Evolutionary conservation across 2,329 filamentous ascomycete species (phyloP).

Genomic region (Colletotrichum graminicola): DNA sequence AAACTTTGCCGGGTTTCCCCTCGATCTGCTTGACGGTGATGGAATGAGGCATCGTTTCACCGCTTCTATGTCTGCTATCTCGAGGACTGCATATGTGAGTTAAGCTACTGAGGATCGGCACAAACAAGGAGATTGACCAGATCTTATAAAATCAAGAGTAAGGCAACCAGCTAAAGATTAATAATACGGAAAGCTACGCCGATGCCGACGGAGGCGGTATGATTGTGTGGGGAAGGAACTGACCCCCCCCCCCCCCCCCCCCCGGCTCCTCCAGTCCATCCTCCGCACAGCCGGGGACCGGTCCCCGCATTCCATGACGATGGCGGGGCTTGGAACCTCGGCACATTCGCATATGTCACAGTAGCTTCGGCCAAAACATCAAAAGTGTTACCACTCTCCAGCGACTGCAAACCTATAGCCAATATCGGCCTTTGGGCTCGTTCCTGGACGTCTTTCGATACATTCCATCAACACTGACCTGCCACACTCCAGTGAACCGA

Average conservation of each 20-base stretch:
- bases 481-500: not conserved
- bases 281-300: conserved; percentile 29
- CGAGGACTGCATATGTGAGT: not conserved
- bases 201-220: conserved; percentile 17
- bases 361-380: not conserved
- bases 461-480: not conserved
- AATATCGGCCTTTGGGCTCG: too few relatives aligned
- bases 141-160: not conserved
- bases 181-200: not conserved
- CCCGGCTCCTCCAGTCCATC: conserved; percentile 24
- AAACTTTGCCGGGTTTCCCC: conserved; percentile 89
- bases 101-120: too few relatives aligned
- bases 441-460: not conserved
- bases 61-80: not conserved
- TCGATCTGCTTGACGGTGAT: conserved; percentile 77
- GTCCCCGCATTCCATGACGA: conserved; percentile 37
- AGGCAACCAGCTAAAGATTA: not conserved
- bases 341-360: conserved; percentile 23
- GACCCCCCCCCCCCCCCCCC: conserved; percentile 26
- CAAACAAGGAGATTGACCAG: not conserved
- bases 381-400: not conserved
- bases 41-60: conserved; percentile 62
- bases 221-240: conserved; percentile 18
- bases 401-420: not conserved
- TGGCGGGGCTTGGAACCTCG: conserved; percentile 34